Evolutionary conservation across 2,329 filamentous ascomycete species (phyloP).

Genomic region (Colletotrichum sp.): DNA sequence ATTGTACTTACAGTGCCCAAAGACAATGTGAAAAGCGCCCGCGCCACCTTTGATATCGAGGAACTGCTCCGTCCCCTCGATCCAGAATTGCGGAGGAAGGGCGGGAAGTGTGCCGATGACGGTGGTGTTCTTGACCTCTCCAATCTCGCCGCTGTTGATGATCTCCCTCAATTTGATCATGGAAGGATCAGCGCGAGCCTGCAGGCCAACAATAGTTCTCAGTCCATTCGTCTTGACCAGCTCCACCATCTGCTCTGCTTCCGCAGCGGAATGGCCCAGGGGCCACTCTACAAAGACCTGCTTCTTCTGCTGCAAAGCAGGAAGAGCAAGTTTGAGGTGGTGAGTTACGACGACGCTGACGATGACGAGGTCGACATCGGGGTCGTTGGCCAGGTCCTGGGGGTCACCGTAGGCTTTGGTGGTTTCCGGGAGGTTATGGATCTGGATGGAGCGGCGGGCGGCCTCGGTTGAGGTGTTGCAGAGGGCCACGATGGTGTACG

Average conservation of each 20-base stretch:
- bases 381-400: constrained; percentile 50
- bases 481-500: constrained; percentile 56
- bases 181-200: constrained; percentile 45
- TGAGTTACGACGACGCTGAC: constrained; percentile 58
- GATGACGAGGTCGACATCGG: constrained; percentile 59
- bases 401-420: constrained; percentile 58
- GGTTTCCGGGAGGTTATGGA: constrained; percentile 43
- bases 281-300: constrained; percentile 64
- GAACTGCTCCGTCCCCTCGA: constrained; percentile 24
- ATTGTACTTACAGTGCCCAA: constrained; percentile 32
- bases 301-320: constrained; percentile 58
- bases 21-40: constrained; percentile 28
- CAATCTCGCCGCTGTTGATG: constrained; percentile 46
- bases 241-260: constrained; percentile 46
- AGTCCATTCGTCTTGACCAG: constrained; percentile 44
- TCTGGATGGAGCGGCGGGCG: constrained; percentile 45
- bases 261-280: constrained; percentile 43
- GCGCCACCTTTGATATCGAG: constrained; percentile 26
- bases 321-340: constrained; percentile 50
- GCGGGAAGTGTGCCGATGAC: neutral
- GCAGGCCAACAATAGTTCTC: constrained; percentile 51
- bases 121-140: neutral
- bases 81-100: constrained; percentile 20
- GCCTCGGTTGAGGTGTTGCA: constrained; percentile 54
- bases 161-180: constrained; percentile 46